Conservation (phyloP, 2,329 filamentous ascomycete species). For the Penicillium sp. region DNA sequence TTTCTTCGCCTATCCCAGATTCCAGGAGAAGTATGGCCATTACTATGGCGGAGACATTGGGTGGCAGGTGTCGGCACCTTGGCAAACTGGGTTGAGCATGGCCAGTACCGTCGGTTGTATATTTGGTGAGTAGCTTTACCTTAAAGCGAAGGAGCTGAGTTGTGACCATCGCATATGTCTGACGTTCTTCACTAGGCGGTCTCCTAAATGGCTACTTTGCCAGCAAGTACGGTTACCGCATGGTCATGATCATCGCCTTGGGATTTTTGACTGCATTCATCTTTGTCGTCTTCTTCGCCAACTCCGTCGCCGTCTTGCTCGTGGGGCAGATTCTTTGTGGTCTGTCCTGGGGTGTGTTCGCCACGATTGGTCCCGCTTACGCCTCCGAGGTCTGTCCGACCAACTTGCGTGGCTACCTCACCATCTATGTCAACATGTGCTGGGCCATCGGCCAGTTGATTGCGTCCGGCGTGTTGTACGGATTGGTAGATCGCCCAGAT, state of each 20-base stretch:
- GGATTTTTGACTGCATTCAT: conserved; percentile 50
- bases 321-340: conserved; percentile 54
- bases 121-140: conserved; percentile 20
- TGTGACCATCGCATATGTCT: neutral
- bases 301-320: conserved; percentile 49
- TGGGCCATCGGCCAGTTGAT: conserved; percentile 41
- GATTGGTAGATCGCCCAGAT: conserved; percentile 34
- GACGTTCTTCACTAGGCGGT: conserved; percentile 26
- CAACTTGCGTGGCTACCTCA: conserved; percentile 37
- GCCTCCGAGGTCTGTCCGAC: conserved; percentile 36
- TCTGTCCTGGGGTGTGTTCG: conserved; percentile 44
- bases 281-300: conserved; percentile 56
- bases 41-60: conserved; percentile 16
- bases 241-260: conserved; percentile 50
- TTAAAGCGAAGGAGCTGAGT: too few relatives aligned
- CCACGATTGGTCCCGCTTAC: conserved; percentile 33
- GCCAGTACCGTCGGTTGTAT: conserved; percentile 29
- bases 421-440: conserved; percentile 46
- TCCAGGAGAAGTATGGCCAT: conserved; percentile 47
- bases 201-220: conserved; percentile 36
- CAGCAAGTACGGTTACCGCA: conserved; percentile 47
- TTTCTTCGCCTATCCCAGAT: conserved; percentile 52
- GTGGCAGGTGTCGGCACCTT: conserved; percentile 56
- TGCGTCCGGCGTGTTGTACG: conserved; percentile 35
- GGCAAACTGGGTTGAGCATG: conserved; percentile 64